Evolutionary conservation across 305 asterid genomes (phyloP), one percentile per base, ranked within the genome.

Genomic region (Fraxinus sp.): DNA sequence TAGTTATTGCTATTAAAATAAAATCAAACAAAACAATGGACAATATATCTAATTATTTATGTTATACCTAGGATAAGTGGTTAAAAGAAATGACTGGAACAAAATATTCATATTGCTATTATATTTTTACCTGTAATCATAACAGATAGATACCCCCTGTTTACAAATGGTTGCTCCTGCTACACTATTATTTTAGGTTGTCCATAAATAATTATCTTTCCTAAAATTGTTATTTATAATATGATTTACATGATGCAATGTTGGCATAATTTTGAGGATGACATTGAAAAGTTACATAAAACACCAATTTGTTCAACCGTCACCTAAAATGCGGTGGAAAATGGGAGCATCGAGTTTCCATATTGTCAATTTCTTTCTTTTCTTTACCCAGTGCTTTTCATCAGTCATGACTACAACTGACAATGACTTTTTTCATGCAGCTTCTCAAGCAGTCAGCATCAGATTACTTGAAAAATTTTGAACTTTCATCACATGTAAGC

Each of bases 401-500:
- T 18, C 39, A 0, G 11, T n/a, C 46, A 9, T 18, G 5, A 68
- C 26, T 78, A 44, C 55, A 62, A 78, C 71, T 84, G 80, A 71
- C 59, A 39, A 41, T 83, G 76, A 66, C 84, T 83, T 86, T 44
- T 90, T 74, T 83, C 57, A 35, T 91, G 91, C 97, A 95, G 99
- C 85, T 93, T 88, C 90, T 95, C 86, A 92, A 91, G 86, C 91
- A 91, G 88, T 86, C 97, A 30, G 95, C 95, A 8, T 86, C 92
- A 70, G 92, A 91, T 86, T 94, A 87, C 87, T 85, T 95, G 5
- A 90, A 89, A 35, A 85, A 66, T 68, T 90, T 89, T 74, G 93
- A 94, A 81, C 82, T 82, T 87, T 90, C 97, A 81, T 87, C 88
- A 81, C 89, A 82, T 86, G 98, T 95, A 87, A 94, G 98, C 89